A percentile compares a stretch with the other conserved stretches of the same genome.
These are phyloP conservation scores for Phytophthora podocarpi DNA, from an alignment of 352 stramenopile species.

Conservation along the genomic window DNA sequence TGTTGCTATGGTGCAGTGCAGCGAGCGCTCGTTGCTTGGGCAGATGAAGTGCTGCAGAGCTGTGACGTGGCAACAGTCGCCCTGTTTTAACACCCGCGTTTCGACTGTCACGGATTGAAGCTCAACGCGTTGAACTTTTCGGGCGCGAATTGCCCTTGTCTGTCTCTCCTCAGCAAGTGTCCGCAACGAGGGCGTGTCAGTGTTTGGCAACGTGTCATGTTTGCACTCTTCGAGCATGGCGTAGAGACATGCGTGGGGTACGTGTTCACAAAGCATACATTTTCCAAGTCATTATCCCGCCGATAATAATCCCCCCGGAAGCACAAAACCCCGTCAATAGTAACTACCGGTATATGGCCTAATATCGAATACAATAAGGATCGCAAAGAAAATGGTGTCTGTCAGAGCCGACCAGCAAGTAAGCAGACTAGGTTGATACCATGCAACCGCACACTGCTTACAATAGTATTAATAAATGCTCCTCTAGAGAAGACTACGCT, in stretches of 20 bases:
- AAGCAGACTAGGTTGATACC: too few species aligned
- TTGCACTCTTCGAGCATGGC: slow-evolving; percentile 7
- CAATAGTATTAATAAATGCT: too few species aligned
- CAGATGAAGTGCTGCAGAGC: slow-evolving; percentile 3
- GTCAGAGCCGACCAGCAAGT: too few species aligned
- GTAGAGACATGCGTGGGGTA: slow-evolving; percentile 11
- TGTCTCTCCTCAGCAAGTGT: slow-evolving; percentile 1
- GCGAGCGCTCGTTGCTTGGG: too few species aligned
- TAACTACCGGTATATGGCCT: too few species aligned
- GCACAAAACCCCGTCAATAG: too few species aligned
- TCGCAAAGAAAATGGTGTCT: too few species aligned
- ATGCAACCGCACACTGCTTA: too few species aligned
- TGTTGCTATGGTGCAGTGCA: neutral
- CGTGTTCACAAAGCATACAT: slow-evolving; percentile 6
- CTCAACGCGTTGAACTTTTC: slow-evolving; percentile 27
- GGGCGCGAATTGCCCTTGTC: slow-evolving; percentile 7
- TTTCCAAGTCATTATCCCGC: slow-evolving; percentile 7
- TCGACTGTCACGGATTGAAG: slow-evolving; percentile 18
- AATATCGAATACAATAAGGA: too few species aligned
- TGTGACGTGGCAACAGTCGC: slow-evolving; percentile 21
- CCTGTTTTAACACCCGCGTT: slow-evolving; percentile 17
- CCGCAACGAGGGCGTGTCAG: slow-evolving; percentile 22
- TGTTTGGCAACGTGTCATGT: neutral
- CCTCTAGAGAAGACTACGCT: too few species aligned
- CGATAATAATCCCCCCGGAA: neutral